Base-by-base conservation (phyloP, 73 alveolate species). In the Urostyla sp. region DNA sequence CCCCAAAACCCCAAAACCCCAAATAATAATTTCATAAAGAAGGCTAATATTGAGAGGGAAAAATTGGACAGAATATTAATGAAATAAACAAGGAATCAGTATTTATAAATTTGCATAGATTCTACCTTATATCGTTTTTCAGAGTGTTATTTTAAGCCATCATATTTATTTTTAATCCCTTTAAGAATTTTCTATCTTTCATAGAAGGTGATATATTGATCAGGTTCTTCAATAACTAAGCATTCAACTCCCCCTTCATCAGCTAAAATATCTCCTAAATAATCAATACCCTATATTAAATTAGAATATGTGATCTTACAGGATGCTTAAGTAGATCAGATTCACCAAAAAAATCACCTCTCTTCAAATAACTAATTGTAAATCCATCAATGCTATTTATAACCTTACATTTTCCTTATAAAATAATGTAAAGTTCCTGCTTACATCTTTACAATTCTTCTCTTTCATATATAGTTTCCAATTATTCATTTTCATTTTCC, bases 271-370 rank as follows among this genome's bases (percentile, higher is more conserved):
- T 81, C 86, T 52, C 91, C 91, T 20, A 43, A 72, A 20, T 44
- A 50, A 36, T 81, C 75, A 38, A 72, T 72, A 27, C 91, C 81
- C 79, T 63, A 63, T 6, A 38, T 13, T n/a, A 38, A 4, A 31
- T 2, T 21, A 63, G 37, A 38, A 38, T 8, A 15, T 6, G 5
- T 20, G 7, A 37, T 13, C 79, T 63, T 63, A 63, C 79, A 38
- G 57, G 44, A 1, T 24, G 15, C 36, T 66, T 81, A 16, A 81
- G 66, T 26, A 81, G 50, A 52, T 81, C 91, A 53, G 54, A 28
- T 16, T 72, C 86, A 27, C 91, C 91, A 69, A 81, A 18, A 7
- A 81, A 37, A 45, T 81, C 91, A 0, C 85, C 85, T 54, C 77
- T 81, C 38, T 61, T 67, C 23, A 67, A 30, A 15, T 40, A 26